phyloP scores from a whole-genome alignment of 2,329 filamentous ascomycete species.

The Juglanconis juglandina region DNA sequence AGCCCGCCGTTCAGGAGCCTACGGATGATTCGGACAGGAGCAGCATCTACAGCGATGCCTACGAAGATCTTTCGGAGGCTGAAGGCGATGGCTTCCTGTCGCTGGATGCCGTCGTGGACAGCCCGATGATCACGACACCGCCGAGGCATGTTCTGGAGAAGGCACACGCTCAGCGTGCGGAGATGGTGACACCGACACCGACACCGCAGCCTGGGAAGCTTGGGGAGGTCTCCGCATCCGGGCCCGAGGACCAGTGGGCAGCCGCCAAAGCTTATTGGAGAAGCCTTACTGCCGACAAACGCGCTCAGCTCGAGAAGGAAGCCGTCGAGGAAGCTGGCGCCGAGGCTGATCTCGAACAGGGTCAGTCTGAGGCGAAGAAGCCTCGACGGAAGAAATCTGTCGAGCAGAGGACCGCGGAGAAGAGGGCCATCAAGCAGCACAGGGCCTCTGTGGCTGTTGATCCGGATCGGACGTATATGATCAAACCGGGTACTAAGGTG shows the following conservation, averaged over 20 bases:
- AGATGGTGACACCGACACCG: not conserved
- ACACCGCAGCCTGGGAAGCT: not conserved
- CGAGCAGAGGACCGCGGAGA: conserved; percentile 40
- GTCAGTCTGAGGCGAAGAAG: conserved; percentile 33
- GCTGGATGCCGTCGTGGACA: conserved; percentile 67
- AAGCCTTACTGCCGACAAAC: conserved; percentile 59
- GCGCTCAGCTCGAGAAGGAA: conserved; percentile 58
- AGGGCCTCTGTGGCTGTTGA: not conserved
- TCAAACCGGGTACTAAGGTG: conserved; percentile 27
- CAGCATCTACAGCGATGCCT: conserved; percentile 72
- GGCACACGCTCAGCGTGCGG: not conserved
- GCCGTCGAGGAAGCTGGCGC: conserved; percentile 51
- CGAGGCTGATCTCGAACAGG: conserved; percentile 42
- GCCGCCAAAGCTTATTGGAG: conserved; percentile 68
- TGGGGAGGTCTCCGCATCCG: not conserved
- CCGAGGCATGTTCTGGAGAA: not conserved
- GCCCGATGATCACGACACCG: conserved; percentile 38
- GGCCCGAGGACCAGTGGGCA: conserved; percentile 57
- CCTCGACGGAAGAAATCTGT: conserved; percentile 37
- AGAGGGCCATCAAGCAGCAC: conserved; percentile 37
- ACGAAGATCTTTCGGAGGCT: conserved; percentile 65
- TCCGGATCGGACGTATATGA: conserved; percentile 27
- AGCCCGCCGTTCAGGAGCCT: conserved; percentile 33
- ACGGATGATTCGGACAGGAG: conserved; percentile 40
- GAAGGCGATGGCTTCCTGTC: conserved; percentile 69